Percentiles rank a stretch among this genome's conserved stretches.
phyloP scores from a whole-genome alignment of 208 protist genomes.

The Trypanosoma avium region DNA sequence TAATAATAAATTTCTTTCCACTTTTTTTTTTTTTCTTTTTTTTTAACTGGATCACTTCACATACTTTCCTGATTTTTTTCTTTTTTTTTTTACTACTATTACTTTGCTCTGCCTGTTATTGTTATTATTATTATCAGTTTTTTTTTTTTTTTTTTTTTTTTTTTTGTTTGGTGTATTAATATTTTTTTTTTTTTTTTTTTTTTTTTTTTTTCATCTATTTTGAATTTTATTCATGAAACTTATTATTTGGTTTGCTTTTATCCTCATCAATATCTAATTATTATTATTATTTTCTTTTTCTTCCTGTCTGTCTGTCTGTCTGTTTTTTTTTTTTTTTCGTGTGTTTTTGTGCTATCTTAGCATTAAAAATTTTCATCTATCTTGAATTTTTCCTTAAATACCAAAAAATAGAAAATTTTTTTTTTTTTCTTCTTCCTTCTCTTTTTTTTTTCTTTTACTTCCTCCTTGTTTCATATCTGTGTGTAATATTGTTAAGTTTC shows the following conservation, averaged over 20 bases:
- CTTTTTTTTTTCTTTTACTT: too few relatives aligned
- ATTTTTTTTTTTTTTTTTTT: slow-evolving; percentile 5
- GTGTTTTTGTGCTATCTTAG: not conserved
- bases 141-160: slow-evolving; percentile 15
- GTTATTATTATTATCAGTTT: slow-evolving; percentile 3
- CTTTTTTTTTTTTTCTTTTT: not conserved
- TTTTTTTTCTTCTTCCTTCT: too few relatives aligned
- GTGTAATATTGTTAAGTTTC: too few relatives aligned
- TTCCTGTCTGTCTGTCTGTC: slow-evolving; percentile 1
- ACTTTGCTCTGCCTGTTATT: too few relatives aligned
- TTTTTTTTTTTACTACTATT: slow-evolving; percentile 5
- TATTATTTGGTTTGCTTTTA: too few relatives aligned
- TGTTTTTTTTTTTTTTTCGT: slow-evolving; percentile 13
- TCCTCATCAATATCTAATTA: too few relatives aligned
- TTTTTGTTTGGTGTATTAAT: not conserved
- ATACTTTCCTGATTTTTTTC: slow-evolving; percentile 7
- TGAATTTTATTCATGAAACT: too few relatives aligned
- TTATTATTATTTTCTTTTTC: not conserved
- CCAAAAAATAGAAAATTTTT: too few relatives aligned
- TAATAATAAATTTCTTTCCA: not conserved
- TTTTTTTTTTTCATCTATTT: too few relatives aligned
- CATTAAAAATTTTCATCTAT: slow-evolving; percentile 13
- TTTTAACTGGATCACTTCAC: too few relatives aligned
- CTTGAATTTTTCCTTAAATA: not conserved
- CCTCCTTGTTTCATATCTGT: too few relatives aligned